Conservation (phyloP, 495 filamentous ascomycete genomes). For the Hyaloscypha finlandica region DNA sequence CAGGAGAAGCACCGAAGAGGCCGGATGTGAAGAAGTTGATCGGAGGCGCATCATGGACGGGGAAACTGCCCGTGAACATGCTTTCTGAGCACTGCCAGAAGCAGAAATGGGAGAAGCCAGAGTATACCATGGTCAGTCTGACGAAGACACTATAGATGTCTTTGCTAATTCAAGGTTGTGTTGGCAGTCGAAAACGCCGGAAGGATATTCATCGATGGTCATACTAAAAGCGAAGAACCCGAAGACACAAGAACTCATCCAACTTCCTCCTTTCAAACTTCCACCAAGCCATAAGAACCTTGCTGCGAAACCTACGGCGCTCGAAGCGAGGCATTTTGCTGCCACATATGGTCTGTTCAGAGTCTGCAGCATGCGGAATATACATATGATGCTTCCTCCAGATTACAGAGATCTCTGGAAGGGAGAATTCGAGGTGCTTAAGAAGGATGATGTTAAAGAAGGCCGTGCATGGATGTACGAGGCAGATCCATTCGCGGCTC, state of each 20-base stretch:
- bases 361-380: constrained; percentile 89
- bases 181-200: constrained; percentile 35
- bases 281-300: constrained; percentile 71
- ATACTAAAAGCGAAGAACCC: constrained; percentile 75
- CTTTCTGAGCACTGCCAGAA: constrained; percentile 94
- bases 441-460: constrained; percentile 70
- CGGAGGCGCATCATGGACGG: constrained; percentile 95
- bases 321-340: constrained; percentile 91
- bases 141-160: background rate
- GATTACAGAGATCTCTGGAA: constrained; percentile 87
- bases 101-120: constrained; percentile 91
- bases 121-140: constrained; percentile 70
- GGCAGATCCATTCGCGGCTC: constrained; percentile 85
- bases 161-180: background rate
- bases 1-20: constrained; percentile 65
- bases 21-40: constrained; percentile 86
- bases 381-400: constrained; percentile 93
- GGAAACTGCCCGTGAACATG: constrained; percentile 91
- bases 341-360: constrained; percentile 89
- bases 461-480: constrained; percentile 92
- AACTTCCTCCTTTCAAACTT: constrained; percentile 78
- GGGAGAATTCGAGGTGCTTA: constrained; percentile 75
- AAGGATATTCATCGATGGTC: constrained; percentile 77
- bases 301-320: constrained; percentile 66
- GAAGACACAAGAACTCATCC: constrained; percentile 76